These are phyloP conservation scores for Teratosphaeria viscida DNA, from an alignment of 2,329 filamentous ascomycete species.

Conservation along the genomic window DNA sequence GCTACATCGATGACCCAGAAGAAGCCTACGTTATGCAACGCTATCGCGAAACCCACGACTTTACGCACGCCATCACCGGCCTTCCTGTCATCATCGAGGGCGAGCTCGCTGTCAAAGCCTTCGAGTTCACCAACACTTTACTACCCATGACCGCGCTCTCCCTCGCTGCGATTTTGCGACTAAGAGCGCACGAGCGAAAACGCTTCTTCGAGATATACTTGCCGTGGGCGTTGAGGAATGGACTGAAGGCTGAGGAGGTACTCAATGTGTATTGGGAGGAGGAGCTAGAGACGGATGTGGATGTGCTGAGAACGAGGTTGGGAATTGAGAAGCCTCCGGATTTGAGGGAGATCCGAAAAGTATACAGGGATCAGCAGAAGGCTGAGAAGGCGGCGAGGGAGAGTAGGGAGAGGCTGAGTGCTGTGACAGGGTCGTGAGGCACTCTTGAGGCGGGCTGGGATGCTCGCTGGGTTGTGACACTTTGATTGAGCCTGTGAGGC, in stretches of 20 bases:
- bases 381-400: conserved; percentile 44
- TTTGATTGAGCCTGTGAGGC: no score
- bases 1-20: conserved; percentile 89
- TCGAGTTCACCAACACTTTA: conserved; percentile 91
- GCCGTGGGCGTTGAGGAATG: conserved; percentile 85
- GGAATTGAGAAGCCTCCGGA: conserved; percentile 85
- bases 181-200: conserved; percentile 53
- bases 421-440: conserved; percentile 2
- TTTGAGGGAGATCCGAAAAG: conserved; percentile 63
- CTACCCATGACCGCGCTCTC: conserved; percentile 91
- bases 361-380: conserved; percentile 58
- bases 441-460: not conserved
- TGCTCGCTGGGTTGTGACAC: not conserved
- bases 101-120: conserved; percentile 93
- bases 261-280: conserved; percentile 99
- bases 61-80: conserved; percentile 90
- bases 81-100: conserved; percentile 88
- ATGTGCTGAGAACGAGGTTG: conserved; percentile 60
- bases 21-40: conserved; percentile 98
- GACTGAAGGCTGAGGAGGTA: conserved; percentile 62
- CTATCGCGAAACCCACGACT: conserved; percentile 94
- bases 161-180: conserved; percentile 56
- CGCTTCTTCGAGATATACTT: conserved; percentile 67
- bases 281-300: conserved; percentile 72
- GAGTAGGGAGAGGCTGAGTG: conserved; percentile 1